Percentiles rank a stretch among this genome's conserved stretches.
phyloP scores from a whole-genome alignment of 768 basidiomycete species.

The Hebeloma cylindrosporum region DNA sequence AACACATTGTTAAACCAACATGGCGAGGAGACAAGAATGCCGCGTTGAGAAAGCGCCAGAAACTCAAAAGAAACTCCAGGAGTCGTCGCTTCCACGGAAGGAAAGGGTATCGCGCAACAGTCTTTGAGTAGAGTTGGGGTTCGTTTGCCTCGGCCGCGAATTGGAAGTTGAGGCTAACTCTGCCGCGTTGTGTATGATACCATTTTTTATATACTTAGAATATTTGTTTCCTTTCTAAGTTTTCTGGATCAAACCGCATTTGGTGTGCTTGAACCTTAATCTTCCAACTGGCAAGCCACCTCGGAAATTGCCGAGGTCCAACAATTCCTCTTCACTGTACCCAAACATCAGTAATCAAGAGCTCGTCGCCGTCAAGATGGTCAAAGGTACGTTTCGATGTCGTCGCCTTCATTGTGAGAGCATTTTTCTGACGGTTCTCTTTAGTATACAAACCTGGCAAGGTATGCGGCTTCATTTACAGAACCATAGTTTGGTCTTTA shows the following conservation, averaged over 20 bases:
- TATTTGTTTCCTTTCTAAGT: neutral
- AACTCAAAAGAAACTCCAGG: too few species aligned
- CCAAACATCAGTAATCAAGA: constrained; percentile 40
- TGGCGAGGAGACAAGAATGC: too few species aligned
- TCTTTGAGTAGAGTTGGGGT: too few species aligned
- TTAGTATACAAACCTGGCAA: constrained; percentile 95
- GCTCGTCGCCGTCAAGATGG: constrained; percentile 52
- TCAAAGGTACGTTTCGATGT: constrained; percentile 47
- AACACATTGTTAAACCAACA: too few species aligned
- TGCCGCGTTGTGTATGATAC: too few species aligned
- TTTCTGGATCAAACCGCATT: too few species aligned
- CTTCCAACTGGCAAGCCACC: constrained; percentile 42
- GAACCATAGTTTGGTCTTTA: neutral
- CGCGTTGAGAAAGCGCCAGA: too few species aligned
- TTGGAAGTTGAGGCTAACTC: too few species aligned
- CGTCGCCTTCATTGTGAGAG: constrained; percentile 3
- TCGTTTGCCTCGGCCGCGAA: too few species aligned
- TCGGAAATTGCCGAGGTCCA: constrained; percentile 36
- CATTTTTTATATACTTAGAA: neutral
- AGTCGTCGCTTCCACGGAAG: too few species aligned
- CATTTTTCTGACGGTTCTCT: constrained; percentile 15
- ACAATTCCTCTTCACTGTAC: constrained; percentile 26
- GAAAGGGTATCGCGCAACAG: too few species aligned
- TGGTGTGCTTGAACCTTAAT: constrained; percentile 32
- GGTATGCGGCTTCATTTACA: constrained; percentile 39